A percentile compares a stretch with the other conserved stretches of the same genome.
Evolutionary conservation across 2,329 filamentous ascomycete species (phyloP).

Genomic region (Lecanicillium sp.): DNA sequence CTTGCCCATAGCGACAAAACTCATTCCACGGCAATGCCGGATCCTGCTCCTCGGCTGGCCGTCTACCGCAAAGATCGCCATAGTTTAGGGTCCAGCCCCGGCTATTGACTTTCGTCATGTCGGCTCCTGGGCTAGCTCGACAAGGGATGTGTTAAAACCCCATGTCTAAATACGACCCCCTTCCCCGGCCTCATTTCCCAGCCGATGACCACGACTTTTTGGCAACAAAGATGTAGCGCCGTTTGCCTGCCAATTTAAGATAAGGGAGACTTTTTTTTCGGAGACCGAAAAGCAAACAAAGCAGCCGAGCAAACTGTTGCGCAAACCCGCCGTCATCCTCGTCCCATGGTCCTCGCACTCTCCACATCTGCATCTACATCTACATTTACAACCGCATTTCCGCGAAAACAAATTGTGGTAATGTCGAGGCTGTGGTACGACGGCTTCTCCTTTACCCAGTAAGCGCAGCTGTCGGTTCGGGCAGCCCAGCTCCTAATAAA

Average conservation of each 20-base stretch:
- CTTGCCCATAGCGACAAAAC: neutral
- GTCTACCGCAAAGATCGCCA: no score
- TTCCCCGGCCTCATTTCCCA: conserved; percentile 8
- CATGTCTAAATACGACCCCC: neutral
- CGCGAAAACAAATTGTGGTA: neutral
- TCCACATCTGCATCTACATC: neutral
- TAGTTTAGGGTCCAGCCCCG: neutral
- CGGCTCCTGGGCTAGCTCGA: neutral
- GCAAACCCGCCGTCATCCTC: neutral
- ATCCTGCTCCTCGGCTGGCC: no score
- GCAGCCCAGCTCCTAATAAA: neutral
- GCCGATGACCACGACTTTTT: neutral
- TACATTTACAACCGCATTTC: neutral
- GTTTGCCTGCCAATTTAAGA: neutral
- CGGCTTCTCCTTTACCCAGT: no score
- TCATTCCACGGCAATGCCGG: conserved; percentile 1
- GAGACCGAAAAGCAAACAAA: neutral
- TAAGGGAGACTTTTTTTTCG: neutral
- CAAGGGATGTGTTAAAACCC: neutral
- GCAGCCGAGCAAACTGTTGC: neutral
- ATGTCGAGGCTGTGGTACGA: no score
- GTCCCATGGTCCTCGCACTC: neutral
- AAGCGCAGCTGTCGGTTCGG: neutral
- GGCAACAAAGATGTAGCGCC: neutral
- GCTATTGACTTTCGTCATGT: neutral